These are phyloP conservation scores for Linderniella brevidens DNA, from an alignment of 257 asterid species.

Conservation along the genomic window DNA sequence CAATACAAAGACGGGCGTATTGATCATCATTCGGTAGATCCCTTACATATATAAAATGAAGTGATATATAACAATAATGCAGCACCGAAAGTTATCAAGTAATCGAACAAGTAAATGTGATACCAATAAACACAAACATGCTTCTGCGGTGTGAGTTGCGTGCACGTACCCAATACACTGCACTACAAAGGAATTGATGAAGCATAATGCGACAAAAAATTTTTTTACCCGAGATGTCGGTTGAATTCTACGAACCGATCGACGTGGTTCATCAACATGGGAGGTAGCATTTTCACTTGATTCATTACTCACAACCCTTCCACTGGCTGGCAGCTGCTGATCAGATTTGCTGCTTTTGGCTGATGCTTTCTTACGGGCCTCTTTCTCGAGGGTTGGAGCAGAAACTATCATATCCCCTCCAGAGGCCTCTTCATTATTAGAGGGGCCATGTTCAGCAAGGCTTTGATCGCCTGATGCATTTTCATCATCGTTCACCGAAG, in stretches of 20 bases:
- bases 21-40: too few species aligned
- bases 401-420: constrained; percentile 26
- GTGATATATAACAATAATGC: too few species aligned
- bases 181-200: background rate
- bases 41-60: too few species aligned
- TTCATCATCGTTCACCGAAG: constrained; percentile 28
- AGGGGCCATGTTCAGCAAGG: constrained; percentile 18
- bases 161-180: background rate
- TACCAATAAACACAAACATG: background rate
- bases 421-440: constrained; percentile 31
- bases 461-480: constrained; percentile 35
- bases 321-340: constrained; percentile 35
- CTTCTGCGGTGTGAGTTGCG: background rate
- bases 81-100: too few species aligned
- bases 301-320: constrained; percentile 27
- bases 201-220: background rate
- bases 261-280: constrained; percentile 62
- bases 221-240: constrained; percentile 85
- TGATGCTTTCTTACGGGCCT: constrained; percentile 32
- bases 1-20: background rate
- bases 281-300: constrained; percentile 25
- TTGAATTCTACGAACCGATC: constrained; percentile 90
- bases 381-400: constrained; percentile 30
- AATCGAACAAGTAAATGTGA: too few species aligned
- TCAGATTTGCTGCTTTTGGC: constrained; percentile 24